Base-by-base conservation (phyloP, 1,139 yeast species). In the Lizanozyma gosingica region DNA sequence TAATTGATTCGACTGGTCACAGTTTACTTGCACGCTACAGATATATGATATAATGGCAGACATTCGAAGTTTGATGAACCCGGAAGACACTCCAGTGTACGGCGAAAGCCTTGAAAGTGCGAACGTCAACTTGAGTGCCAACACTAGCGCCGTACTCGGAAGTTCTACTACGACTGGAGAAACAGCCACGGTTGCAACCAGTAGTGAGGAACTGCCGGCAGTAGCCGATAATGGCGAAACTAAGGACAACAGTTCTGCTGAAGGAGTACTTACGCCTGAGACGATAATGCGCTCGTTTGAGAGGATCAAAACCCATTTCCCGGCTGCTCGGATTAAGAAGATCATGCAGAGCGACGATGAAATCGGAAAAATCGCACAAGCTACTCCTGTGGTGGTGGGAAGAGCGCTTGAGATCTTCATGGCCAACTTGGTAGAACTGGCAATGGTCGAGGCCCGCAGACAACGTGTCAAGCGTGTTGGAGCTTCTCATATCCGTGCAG, bases 271-370 rank as follows among this genome's bases (percentile, higher is more conserved):
- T 6, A 22, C 64, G 3, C 64, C 63, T 43, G 57, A 60, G 36
- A 61, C 56, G 36, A 61, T 66, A 37, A 49, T 61, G 37, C 48
- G 50, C 15, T 59, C 64, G 36, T 70, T 68, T 43, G 79, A 71
- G 37, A 65, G 67, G 46, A 84, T 90, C 54, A 87, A 86, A 62
- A 90, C 97, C 37, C 95, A 92, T 55, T 90, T 92, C 65, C 98
- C 98, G 3, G 94, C 95, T 39, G 98, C 98, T 3, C 76, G 97
- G 47, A 90, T 92, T 57, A 92, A 92, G 66, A 85, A 94, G 55
- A 78, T 92, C 43, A 90, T 92, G 97, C 98, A 92, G 58, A 83
- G 95, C 39, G 99, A 92, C 60, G 98, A 92, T 51, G 99, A 92
- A 50, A 90, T 92, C 39, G 99, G 99, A 3, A 92, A 92, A 60